Evolutionary conservation across 495 filamentous ascomycete genomes (phyloP).

Genomic region (Collariella sp.): DNA sequence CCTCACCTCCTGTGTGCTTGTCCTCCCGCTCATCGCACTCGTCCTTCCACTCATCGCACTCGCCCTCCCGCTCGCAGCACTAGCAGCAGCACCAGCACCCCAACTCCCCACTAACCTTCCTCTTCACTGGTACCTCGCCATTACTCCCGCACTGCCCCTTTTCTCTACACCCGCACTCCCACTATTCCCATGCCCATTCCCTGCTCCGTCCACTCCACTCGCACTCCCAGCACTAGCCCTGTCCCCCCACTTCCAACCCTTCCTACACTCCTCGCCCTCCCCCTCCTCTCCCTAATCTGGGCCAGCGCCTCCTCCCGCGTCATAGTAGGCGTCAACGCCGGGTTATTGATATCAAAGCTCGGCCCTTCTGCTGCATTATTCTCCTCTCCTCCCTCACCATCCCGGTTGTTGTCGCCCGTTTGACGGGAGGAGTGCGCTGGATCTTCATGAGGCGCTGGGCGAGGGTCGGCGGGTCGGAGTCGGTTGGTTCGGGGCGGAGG

Average conservation of each 20-base stretch:
- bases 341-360: slow-evolving; percentile 40
- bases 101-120: not conserved
- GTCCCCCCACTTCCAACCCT: not conserved
- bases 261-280: slow-evolving; percentile 30
- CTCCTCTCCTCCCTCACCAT: not conserved
- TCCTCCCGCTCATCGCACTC: not conserved
- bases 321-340: slow-evolving; percentile 46
- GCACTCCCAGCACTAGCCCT: not conserved
- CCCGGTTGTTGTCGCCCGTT: not conserved
- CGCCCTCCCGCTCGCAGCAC: not conserved
- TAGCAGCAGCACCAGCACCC: not conserved
- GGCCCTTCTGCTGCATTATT: slow-evolving; percentile 17
- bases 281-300: slow-evolving; percentile 46
- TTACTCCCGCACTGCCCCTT: not conserved
- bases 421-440: slow-evolving; percentile 28
- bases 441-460: slow-evolving; percentile 19
- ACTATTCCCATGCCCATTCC: not conserved
- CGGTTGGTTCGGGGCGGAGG: slow-evolving; percentile 27
- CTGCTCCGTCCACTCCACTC: not conserved
- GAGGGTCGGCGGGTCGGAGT: slow-evolving; percentile 19
- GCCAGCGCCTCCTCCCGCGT: slow-evolving; percentile 50
- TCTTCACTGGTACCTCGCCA: not conserved
- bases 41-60: not conserved
- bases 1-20: not conserved
- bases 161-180: not conserved